phyloP scores from a whole-genome alignment of 306 rosid genomes.

The Calophaca sinica region DNA sequence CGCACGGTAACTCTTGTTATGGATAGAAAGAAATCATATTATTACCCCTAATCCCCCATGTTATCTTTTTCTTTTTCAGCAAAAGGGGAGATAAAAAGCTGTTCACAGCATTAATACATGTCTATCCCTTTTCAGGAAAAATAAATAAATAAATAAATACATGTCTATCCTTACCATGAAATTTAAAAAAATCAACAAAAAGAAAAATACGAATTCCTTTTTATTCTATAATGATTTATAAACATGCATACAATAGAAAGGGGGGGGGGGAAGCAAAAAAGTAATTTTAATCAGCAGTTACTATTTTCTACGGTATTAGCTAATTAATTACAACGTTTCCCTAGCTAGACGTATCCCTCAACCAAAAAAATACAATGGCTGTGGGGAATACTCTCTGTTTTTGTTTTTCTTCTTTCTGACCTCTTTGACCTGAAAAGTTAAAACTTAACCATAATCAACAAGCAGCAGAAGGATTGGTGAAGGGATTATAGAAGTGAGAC shows the following conservation, averaged over 20 bases:
- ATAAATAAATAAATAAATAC: too few relatives aligned
- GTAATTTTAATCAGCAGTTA: slow-evolving; percentile 50
- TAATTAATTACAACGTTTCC: slow-evolving; percentile 70
- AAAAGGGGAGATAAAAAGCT: slow-evolving; percentile 3
- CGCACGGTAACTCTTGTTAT: too few relatives aligned
- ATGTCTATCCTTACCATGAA: background rate
- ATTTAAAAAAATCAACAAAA: background rate
- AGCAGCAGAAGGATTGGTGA: slow-evolving; percentile 88
- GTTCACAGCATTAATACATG: slow-evolving; percentile 30
- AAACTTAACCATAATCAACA: slow-evolving; percentile 54
- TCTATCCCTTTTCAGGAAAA: too few relatives aligned
- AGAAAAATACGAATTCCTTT: slow-evolving; percentile 48
- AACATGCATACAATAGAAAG: slow-evolving; percentile 44
- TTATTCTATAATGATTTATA: slow-evolving; percentile 54
- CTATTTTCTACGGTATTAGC: slow-evolving; percentile 56
- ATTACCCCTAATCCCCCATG: background rate
- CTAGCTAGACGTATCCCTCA: slow-evolving; percentile 51
- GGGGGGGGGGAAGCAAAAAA: too few relatives aligned
- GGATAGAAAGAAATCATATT: slow-evolving; percentile 13
- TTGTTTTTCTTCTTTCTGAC: background rate
- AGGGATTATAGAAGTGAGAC: slow-evolving; percentile 74
- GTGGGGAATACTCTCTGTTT: slow-evolving; percentile 1
- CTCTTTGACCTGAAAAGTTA: background rate
- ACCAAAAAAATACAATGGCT: slow-evolving; percentile 74
- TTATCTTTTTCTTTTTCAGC: slow-evolving; percentile 1